Evolutionary conservation across 768 basidiomycete species (phyloP), one percentile per base, ranked within the genome.

Genomic region (Russula earlei): DNA sequence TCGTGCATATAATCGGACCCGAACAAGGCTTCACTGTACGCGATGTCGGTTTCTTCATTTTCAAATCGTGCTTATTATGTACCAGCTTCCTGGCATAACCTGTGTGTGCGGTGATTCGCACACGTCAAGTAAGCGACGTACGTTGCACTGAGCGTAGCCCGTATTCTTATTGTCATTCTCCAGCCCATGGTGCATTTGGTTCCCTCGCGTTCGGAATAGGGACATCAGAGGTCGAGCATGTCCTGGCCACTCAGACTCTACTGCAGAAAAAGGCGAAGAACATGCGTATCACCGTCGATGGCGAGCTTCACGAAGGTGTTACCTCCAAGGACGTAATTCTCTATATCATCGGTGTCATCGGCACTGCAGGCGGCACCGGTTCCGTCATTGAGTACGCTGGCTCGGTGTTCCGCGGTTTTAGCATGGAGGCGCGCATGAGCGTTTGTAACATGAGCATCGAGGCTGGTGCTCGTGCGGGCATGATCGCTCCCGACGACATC

Each of bases 401-500:
- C 5, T 76, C 73, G 7, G 75, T 79, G 49, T 77, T 81, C 61
- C 75, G 78, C 49, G 72, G 69, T 10, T 74, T 80, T 58, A 76
- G 75, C 52, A 83, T 84, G 82, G 82, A 84, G 67, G 79, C 78
- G 20, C 73, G 81, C 38, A 80, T 76, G 77, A 77, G 74, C 55
- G 72, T 75, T 62, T 82, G 81, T 69, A 84, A 83, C 75, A 83
- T 84, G 81, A 79, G 78, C 49, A 84, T 84, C 66, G 82, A 83
- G 68, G 82, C 72, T 48, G 81, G 82, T 56, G 82, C 82, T 40
- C 73, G 82, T 46, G 82, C 82, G 0, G 81, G 81, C 46, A 82
- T 84, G 80, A 76, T 84, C 57, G 81, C 80, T 11, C 80, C 82
- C 0, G 82, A 84, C 64, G 76, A 82, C 47, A 71, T 75, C 59